Base-by-base conservation (phyloP, 108 stramenopile genomes). In the Phaeodactylum tricornutum region DNA sequence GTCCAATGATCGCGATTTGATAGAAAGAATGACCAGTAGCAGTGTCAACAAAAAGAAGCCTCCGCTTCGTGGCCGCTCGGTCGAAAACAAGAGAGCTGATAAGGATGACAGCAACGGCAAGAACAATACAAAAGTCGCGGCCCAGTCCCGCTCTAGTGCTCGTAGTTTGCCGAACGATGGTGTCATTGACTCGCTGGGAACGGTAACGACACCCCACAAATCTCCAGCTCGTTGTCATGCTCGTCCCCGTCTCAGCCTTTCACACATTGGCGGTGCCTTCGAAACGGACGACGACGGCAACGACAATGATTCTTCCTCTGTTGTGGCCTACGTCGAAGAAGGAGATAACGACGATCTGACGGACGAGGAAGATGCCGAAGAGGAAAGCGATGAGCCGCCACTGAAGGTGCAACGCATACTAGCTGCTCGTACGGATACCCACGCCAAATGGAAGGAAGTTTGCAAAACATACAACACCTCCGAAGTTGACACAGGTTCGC, bases 401-500 rank as follows among this genome's bases (percentile, higher is more conserved):
- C 53, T 84, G 20, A 81, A 72, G 52, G 69, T 89, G 31, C 75
- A 73, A 27, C 67, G 81, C 15, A 83, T 93, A 22, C 61, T 93
- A 16, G 87, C 82, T 11, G 43, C 54, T 30, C 53, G 61, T 2
- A 60, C 74, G 22, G 63, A 75, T 53, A 67, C 82, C 1, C 40
- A 57, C 3, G 28, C 30, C 17, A 67, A 63, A 31, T 93, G 92
- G 92, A 59, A 58, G 14, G 66, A 71, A 33, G 61, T 78, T 16
- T 75, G 77, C 38, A 32, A 35, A 0, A 45, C 24, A 1, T 87
- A 87, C 59, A 85, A 85, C 62, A 83, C 92, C 11, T 67, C 76
- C 14, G 84, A 90, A 53, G 76, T 93, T 49, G 74, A 77, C 29
- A 59, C 75, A 54, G 92, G 92, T 28, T 70, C 67, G 45, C 64